Evolutionary conservation across 1,284 basidiomycete genomes (phyloP).

Genomic region (Cutaneotrichosporon sp.): DNA sequence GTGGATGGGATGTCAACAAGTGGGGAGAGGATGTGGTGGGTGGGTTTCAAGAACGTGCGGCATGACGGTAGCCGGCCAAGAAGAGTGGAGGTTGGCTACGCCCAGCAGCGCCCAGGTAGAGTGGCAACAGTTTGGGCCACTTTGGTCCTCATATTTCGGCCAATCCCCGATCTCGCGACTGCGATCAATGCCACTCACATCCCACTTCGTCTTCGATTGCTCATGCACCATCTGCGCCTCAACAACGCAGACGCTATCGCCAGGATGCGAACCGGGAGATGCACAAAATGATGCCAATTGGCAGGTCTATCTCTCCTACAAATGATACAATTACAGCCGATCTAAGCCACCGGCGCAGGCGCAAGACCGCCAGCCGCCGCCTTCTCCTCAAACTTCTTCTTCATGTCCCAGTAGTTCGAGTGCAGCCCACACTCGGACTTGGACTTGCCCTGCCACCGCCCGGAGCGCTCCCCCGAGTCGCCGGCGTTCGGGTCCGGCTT

Average conservation of each 20-base stretch:
- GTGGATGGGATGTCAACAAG: slow-evolving; percentile 3
- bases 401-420: slow-evolving; percentile 71
- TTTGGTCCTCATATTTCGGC: not conserved
- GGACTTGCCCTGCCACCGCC: slow-evolving; percentile 84
- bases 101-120: not conserved
- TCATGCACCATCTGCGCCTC: not conserved
- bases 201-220: too few relatives aligned
- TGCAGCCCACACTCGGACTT: slow-evolving; percentile 98
- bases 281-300: not conserved
- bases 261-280: not conserved
- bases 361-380: not conserved
- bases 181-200: not conserved
- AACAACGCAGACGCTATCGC: not conserved
- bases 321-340: not conserved
- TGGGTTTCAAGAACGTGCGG: slow-evolving; percentile 4
- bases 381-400: slow-evolving; percentile 52
- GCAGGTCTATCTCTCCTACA: not conserved
- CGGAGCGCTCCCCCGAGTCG: slow-evolving; percentile 78
- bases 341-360: not conserved
- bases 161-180: not conserved
- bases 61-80: not conserved
- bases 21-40: not conserved
- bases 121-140: slow-evolving; percentile 7
- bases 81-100: not conserved
- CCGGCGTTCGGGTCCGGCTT: slow-evolving; percentile 59